A percentile compares a stretch with the other conserved stretches of the same genome.
Evolutionary conservation across 2,329 filamentous ascomycete species (phyloP).

Genomic region (Trichoderma semiorbis): DNA sequence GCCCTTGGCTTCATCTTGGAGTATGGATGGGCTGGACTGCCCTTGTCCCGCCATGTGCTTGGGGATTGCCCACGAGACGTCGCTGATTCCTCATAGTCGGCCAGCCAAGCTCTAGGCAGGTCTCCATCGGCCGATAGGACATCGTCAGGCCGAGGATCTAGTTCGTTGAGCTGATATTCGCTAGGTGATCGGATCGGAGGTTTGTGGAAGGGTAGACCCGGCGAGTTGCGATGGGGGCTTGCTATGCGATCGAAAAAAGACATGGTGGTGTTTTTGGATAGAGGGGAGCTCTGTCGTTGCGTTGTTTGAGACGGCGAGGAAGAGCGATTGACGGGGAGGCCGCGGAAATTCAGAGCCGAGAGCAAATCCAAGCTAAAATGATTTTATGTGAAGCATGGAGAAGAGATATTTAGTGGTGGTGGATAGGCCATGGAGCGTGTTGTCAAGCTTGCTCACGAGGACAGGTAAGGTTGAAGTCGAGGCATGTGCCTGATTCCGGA

Average conservation of each 20-base stretch:
- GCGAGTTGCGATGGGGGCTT: slow-evolving; percentile 25
- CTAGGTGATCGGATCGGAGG: slow-evolving; percentile 26
- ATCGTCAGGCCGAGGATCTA: slow-evolving; percentile 37
- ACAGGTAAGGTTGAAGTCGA: not conserved
- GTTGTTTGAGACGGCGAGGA: not conserved
- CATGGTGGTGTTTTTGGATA: slow-evolving; percentile 21
- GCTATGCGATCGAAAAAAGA: slow-evolving; percentile 29
- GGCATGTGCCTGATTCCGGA: slow-evolving; percentile 14
- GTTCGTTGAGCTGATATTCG: slow-evolving; percentile 39
- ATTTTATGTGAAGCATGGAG: not conserved
- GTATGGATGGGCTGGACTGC: slow-evolving; percentile 31
- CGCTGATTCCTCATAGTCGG: slow-evolving; percentile 19
- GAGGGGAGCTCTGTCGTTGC: not conserved
- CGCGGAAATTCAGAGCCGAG: not conserved
- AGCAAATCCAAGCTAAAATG: not conserved
- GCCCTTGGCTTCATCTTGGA: slow-evolving; percentile 32
- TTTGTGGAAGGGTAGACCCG: slow-evolving; percentile 28
- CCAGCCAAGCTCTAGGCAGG: slow-evolving; percentile 24
- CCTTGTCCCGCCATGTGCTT: slow-evolving; percentile 24
- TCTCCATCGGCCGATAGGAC: slow-evolving; percentile 22
- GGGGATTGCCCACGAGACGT: slow-evolving; percentile 18
- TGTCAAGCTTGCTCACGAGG: slow-evolving; percentile 17
- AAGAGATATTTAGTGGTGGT: not conserved
- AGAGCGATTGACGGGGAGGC: not conserved
- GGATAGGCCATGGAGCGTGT: not conserved